Evolutionary conservation across 768 basidiomycete genomes (phyloP), one percentile per base, ranked within the genome.

Genomic region (Harrya chromipes): DNA sequence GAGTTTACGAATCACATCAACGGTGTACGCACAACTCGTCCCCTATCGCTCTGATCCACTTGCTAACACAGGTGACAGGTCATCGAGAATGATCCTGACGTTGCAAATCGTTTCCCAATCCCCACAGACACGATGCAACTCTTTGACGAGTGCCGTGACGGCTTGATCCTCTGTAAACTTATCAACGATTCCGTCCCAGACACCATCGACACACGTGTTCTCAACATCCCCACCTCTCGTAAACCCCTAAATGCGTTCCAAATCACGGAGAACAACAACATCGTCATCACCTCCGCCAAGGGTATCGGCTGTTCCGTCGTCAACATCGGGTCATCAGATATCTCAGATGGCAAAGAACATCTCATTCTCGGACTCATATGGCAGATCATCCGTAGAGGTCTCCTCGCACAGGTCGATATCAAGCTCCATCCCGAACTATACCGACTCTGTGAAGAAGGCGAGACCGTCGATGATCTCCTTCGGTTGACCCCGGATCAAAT

Each of bases 1-100:
- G 94, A 95, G 65, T 98, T 98, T 72, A 98, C 95, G n/a, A 88
- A 91, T 64, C 95, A 99, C 71, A 98, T 99, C 74, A 99, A 99
- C 66, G 73, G 79, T 51, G 95, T 97, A 61, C 55, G 88, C 68
- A 56, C 26, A n/a, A 45, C 19, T 42, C 26, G 19, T 49, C 17
- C 43, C 40, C 36, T 26, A 13, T 13, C 23, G 3, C n/a, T 19
- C 11, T 47, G 5, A 11, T 52, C 17, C 49, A 21, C n/a, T n/a
- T 45, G 21, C 50, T 49, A 45, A 50, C 62, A n/a, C 29, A 12
- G 27, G 8, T 21, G 14, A 39, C 57, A 97, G 94, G 85, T 97
- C 26, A 82, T 99, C 52, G 90, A 90, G 60, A 90, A 89, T 51
- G 97, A 98, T 65, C 65, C 83, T 27, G 97, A 97, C 66, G 76